Conservation (phyloP, 352 stramenopile species). For the Phytophthora uliginosa region DNA sequence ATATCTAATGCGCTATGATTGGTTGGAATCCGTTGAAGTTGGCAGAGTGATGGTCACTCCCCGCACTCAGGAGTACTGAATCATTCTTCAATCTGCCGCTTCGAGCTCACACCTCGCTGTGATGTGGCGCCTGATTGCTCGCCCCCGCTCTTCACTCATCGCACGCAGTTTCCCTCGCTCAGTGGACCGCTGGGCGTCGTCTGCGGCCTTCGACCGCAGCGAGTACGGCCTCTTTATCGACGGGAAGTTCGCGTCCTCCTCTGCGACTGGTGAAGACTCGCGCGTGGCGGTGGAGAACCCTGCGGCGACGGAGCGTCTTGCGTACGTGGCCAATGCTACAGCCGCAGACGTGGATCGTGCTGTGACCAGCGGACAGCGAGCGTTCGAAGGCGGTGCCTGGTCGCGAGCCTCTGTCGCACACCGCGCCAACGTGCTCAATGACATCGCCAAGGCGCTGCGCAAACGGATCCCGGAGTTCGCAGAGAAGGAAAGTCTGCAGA, state of each 20-base stretch:
- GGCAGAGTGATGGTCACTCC: constrained; percentile 21
- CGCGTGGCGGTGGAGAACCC: constrained; percentile 58
- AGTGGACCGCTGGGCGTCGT: constrained; percentile 16
- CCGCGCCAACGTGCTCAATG: constrained; percentile 51
- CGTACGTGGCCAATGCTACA: constrained; percentile 45
- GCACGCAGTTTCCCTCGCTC: background rate
- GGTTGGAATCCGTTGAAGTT: constrained; percentile 22
- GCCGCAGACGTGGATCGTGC: constrained; percentile 46
- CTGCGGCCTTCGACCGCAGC: constrained; percentile 32
- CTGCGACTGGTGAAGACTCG: constrained; percentile 24
- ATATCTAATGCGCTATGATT: background rate
- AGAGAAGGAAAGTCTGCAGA: constrained; percentile 70
- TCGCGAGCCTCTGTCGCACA: constrained; percentile 37
- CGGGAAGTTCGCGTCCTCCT: constrained; percentile 42
- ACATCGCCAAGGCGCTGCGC: constrained; percentile 49
- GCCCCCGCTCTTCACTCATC: background rate
- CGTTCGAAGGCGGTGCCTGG: constrained; percentile 50
- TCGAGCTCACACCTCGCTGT: constrained; percentile 1
- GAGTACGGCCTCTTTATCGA: constrained; percentile 63
- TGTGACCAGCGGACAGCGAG: constrained; percentile 39
- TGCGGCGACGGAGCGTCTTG: constrained; percentile 52
- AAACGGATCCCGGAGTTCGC: constrained; percentile 55
- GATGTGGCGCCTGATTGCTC: constrained; percentile 15
- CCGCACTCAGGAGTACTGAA: background rate
- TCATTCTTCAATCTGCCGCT: constrained; percentile 18